phyloP scores from a whole-genome alignment of 1,284 basidiomycete genomes.

The Inonotus obliquus region DNA sequence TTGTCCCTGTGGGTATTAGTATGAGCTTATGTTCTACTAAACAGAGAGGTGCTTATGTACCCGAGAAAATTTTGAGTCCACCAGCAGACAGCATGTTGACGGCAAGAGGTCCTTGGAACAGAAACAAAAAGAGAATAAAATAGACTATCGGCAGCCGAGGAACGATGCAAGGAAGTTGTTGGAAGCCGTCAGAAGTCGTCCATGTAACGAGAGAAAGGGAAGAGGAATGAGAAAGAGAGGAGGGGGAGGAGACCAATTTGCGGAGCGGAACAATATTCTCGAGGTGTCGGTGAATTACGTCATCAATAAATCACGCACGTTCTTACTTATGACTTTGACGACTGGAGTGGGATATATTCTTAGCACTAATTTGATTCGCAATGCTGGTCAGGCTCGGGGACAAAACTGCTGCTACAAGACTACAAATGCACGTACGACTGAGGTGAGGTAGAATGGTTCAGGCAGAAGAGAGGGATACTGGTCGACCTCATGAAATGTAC shows the following conservation, averaged over 20 bases:
- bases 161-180: neutral
- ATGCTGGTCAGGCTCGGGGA: neutral
- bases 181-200: constrained; percentile 9
- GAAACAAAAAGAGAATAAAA: constrained; percentile 8
- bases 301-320: constrained; percentile 22
- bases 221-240: constrained; percentile 1
- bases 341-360: no score
- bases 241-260: neutral
- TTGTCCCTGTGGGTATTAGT: constrained; percentile 56
- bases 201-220: constrained; percentile 7
- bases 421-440: constrained; percentile 28
- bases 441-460: neutral
- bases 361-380: neutral
- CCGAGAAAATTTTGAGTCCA: constrained; percentile 90
- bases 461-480: neutral
- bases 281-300: neutral
- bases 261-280: neutral
- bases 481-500: neutral
- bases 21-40: constrained; percentile 8
- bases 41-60: constrained; percentile 41
- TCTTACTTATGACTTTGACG: neutral
- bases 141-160: neutral
- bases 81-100: constrained; percentile 68
- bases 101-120: neutral
- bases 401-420: constrained; percentile 30